These are phyloP conservation scores for Aspergillus fumigatus DNA, from an alignment of 2,329 filamentous ascomycete species.

Conservation along the genomic window DNA sequence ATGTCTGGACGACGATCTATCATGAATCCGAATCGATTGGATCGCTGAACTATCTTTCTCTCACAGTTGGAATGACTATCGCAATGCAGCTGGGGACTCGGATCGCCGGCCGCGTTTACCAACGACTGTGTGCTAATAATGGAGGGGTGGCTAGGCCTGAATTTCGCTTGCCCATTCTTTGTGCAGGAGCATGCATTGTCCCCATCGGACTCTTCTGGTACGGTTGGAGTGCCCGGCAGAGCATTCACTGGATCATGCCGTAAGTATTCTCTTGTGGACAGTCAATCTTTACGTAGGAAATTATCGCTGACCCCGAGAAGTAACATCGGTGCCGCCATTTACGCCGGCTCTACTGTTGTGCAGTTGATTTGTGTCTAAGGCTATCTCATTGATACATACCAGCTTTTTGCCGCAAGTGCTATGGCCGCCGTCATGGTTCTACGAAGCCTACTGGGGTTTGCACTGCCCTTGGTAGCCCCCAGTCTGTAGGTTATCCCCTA, in stretches of 20 bases:
- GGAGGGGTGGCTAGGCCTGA: constrained; percentile 47
- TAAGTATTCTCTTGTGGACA: not conserved
- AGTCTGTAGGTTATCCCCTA: constrained; percentile 1
- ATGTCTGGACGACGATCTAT: constrained; percentile 54
- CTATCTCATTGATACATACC: constrained; percentile 37
- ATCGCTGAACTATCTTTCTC: constrained; percentile 59
- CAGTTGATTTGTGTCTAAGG: constrained; percentile 41
- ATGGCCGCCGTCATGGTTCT: constrained; percentile 28
- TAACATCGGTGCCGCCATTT: constrained; percentile 48
- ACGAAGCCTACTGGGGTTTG: constrained; percentile 11
- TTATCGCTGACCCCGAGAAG: not conserved
- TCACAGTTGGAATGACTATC: constrained; percentile 57
- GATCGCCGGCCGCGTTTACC: constrained; percentile 48
- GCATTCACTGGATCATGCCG: constrained; percentile 51
- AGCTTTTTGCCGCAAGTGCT: constrained; percentile 33
- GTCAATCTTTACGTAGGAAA: not conserved
- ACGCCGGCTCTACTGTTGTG: constrained; percentile 43
- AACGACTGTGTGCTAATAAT: constrained; percentile 41
- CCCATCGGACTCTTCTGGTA: constrained; percentile 54
- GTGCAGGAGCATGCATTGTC: constrained; percentile 48
- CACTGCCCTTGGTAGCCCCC: constrained; percentile 3
- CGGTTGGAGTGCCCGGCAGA: constrained; percentile 50
- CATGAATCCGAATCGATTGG: constrained; percentile 51
- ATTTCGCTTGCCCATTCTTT: constrained; percentile 57
- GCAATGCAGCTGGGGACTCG: constrained; percentile 47